Evolutionary conservation across 2,329 filamentous ascomycete species (phyloP).

Genomic region (Aspergillus pseudonomiae): DNA sequence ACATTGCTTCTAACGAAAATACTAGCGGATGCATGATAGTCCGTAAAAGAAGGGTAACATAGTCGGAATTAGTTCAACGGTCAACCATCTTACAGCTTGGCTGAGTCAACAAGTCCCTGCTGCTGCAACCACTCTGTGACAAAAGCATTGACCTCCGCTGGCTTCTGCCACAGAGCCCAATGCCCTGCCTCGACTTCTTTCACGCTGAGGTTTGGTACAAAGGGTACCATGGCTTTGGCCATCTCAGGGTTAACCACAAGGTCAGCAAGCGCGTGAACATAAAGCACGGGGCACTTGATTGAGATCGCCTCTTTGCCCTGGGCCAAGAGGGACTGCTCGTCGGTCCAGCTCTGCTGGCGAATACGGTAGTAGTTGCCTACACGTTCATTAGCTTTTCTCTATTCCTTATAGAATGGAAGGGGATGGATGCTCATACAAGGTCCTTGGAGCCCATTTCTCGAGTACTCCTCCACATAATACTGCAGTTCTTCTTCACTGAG

Average conservation of each 20-base stretch:
- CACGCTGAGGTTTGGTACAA: conserved; percentile 5
- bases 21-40: neutral
- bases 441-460: conserved; percentile 8
- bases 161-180: conserved; percentile 11
- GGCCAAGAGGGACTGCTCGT: conserved; percentile 1
- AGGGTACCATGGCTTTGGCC: conserved; percentile 1
- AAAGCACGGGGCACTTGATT: conserved; percentile 6
- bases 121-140: conserved; percentile 11
- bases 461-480: conserved; percentile 10
- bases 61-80: neutral
- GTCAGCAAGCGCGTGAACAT: neutral
- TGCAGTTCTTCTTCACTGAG: conserved; percentile 7
- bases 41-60: neutral
- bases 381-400: neutral
- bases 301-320: neutral
- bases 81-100: neutral
- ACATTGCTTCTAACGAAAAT: neutral
- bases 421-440: conserved; percentile 2
- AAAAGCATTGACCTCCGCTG: conserved; percentile 6
- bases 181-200: conserved; percentile 9
- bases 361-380: conserved; percentile 12
- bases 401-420: neutral
- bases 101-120: neutral
- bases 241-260: conserved; percentile 1
- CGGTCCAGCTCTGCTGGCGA: conserved; percentile 1